Conservation (phyloP, 768 basidiomycete species). For the Thelephora aurantiotincta region DNA sequence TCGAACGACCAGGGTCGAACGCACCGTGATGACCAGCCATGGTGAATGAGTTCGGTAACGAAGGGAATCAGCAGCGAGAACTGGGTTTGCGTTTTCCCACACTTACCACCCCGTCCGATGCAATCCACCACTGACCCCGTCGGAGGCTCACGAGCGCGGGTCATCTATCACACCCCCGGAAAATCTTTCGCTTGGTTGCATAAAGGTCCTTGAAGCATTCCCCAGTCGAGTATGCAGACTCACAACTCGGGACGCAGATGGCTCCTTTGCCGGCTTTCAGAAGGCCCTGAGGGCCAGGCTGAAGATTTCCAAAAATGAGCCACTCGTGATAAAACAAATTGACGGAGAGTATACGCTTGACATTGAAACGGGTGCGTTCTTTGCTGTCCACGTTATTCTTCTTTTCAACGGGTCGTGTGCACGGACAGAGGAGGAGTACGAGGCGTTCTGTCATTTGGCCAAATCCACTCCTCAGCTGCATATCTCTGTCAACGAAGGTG, state of each 20-base stretch:
- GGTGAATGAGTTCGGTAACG: neutral
- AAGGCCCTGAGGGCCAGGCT: constrained; percentile 50
- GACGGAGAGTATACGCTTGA: constrained; percentile 40
- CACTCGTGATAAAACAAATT: constrained; percentile 33
- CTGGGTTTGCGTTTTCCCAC: neutral
- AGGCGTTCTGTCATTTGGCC: constrained; percentile 45
- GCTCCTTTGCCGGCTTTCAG: constrained; percentile 43
- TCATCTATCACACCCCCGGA: constrained; percentile 2
- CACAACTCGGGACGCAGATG: constrained; percentile 26
- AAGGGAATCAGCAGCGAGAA: constrained; percentile 1
- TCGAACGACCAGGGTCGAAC: constrained; percentile 1
- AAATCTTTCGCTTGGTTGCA: neutral
- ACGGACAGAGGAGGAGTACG: constrained; percentile 60
- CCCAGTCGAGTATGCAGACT: neutral
- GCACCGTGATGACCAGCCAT: constrained; percentile 17
- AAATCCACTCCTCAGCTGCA: constrained; percentile 11
- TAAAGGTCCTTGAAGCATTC: neutral
- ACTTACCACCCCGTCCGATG: no score
- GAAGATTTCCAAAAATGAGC: constrained; percentile 24
- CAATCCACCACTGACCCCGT: no score
- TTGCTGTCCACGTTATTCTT: constrained; percentile 1
- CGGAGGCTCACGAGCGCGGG: constrained; percentile 10
- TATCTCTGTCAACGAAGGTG: no score
- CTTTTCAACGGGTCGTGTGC: neutral
- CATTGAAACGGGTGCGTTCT: constrained; percentile 57